Conservation (phyloP, 257 asterid species). For the Ilex asprella region DNA sequence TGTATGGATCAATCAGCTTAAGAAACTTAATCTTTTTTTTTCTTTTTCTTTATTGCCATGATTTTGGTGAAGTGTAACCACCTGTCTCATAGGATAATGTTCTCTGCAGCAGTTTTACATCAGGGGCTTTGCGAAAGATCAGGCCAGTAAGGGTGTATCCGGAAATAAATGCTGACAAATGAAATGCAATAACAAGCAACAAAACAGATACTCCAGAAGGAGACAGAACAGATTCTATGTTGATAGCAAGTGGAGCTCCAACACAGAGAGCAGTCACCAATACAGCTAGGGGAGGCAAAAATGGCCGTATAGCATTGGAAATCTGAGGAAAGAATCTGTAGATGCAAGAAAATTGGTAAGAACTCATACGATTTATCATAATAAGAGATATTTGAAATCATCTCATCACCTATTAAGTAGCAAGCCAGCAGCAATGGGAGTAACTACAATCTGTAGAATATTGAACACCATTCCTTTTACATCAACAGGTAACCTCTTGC, state of each 20-base stretch:
- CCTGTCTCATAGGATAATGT: conserved; percentile 96
- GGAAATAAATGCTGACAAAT: conserved; percentile 63
- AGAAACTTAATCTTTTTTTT: background rate
- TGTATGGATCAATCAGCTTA: background rate
- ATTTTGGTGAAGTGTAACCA: conserved; percentile 3
- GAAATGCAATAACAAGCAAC: conserved; percentile 77
- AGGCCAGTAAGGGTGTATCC: conserved; percentile 66
- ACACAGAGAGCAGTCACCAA: conserved; percentile 55
- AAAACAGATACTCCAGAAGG: conserved; percentile 82
- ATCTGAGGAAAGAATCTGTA: conserved; percentile 73
- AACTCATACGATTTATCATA: background rate
- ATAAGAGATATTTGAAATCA: background rate
- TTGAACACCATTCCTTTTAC: conserved; percentile 90
- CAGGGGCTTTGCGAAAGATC: conserved; percentile 48
- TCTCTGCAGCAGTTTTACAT: conserved; percentile 82
- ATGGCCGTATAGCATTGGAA: conserved; percentile 45
- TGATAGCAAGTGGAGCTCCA: conserved; percentile 79
- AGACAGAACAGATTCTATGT: conserved; percentile 57
- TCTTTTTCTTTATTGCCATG: too few relatives aligned
- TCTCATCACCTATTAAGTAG: conserved; percentile 62
- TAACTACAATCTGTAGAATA: conserved; percentile 83
- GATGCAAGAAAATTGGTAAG: conserved; percentile 17
- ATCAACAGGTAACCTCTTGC: conserved; percentile 83
- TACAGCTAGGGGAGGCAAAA: conserved; percentile 43
- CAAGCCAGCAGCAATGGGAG: conserved; percentile 86